Evolutionary conservation across 805 yeast genomes (phyloP).

Genomic region (Candida xyloterini): DNA sequence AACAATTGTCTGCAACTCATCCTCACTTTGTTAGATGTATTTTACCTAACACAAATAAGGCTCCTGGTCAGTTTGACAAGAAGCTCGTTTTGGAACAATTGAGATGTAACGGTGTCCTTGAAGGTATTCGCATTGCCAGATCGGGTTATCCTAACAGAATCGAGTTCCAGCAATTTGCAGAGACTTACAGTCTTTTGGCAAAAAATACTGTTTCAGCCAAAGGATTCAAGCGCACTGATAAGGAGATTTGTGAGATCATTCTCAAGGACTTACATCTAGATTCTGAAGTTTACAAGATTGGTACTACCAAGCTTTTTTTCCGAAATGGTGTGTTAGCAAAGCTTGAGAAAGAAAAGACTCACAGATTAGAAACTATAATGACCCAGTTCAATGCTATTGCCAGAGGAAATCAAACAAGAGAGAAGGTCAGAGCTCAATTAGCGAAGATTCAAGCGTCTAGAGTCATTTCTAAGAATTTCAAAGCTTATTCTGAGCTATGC

Average conservation of each 20-base stretch:
- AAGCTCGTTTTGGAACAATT: constrained; percentile 80
- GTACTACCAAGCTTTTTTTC: constrained; percentile 71
- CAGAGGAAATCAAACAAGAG: constrained; percentile 64
- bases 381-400: constrained; percentile 60
- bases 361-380: constrained; percentile 51
- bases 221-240: constrained; percentile 40
- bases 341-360: constrained; percentile 74
- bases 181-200: constrained; percentile 70
- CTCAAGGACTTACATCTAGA: constrained; percentile 63
- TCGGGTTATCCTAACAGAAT: constrained; percentile 96
- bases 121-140: constrained; percentile 95
- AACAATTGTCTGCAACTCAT: constrained; percentile 71
- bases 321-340: constrained; percentile 75
- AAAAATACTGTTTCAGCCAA: constrained; percentile 37
- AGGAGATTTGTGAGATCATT: constrained; percentile 66
- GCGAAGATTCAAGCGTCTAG: constrained; percentile 67
- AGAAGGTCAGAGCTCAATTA: constrained; percentile 44
- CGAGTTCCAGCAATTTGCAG: constrained; percentile 74
- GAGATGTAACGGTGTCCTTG: constrained; percentile 95
- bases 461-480: constrained; percentile 60
- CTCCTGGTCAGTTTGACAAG: constrained; percentile 69
- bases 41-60: constrained; percentile 78
- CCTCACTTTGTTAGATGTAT: constrained; percentile 98
- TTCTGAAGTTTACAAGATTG: constrained; percentile 56
- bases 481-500: constrained; percentile 44